A percentile compares a stretch with the other conserved stretches of the same genome.
phyloP scores from a whole-genome alignment of 192 early-diverging fungal genomes.

The Coemansia sp. region DNA sequence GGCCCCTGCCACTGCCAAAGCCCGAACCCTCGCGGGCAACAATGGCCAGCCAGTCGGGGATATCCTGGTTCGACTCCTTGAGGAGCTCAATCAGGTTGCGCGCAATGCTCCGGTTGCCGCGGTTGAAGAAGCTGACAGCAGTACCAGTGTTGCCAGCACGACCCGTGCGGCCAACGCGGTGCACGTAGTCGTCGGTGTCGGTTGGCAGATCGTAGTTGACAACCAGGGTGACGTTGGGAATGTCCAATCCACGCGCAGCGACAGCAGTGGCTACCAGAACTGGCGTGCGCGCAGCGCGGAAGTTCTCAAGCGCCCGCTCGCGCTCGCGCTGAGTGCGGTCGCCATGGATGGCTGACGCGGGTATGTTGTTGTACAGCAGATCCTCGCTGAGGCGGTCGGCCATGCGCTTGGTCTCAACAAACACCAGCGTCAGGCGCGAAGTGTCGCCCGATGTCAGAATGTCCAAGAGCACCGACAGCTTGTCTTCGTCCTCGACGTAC shows the following conservation, averaged over 20 bases:
- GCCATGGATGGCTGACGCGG: slow-evolving; percentile 97
- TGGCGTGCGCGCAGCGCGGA: slow-evolving; percentile 79
- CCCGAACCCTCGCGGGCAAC: slow-evolving; percentile 65
- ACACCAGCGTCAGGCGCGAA: slow-evolving; percentile 84
- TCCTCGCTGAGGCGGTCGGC: slow-evolving; percentile 89
- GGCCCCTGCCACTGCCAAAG: slow-evolving; percentile 58
- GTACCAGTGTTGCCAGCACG: slow-evolving; percentile 94
- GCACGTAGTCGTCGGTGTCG: slow-evolving; percentile 98
- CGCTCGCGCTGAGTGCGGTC: slow-evolving; percentile 95
- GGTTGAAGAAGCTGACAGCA: slow-evolving; percentile 96
- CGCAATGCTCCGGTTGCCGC: slow-evolving; percentile 79
- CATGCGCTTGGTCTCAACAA: slow-evolving; percentile 96
- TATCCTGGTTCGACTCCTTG: slow-evolving; percentile 92
- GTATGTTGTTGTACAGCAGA: slow-evolving; percentile 73
- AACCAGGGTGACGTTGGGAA: slow-evolving; percentile 83
- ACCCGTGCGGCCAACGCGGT: slow-evolving; percentile 97
- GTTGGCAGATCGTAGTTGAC: slow-evolving; percentile 96
- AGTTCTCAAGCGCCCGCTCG: slow-evolving; percentile 86
- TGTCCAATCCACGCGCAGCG: slow-evolving; percentile 93
- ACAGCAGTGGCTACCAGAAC: slow-evolving; percentile 98
- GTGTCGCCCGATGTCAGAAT: slow-evolving; percentile 66
- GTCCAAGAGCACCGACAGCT: slow-evolving; percentile 86
- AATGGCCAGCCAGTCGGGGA: slow-evolving; percentile 80
- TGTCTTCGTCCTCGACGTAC: slow-evolving; percentile 94
- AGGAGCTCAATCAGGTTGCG: slow-evolving; percentile 86